A percentile compares a stretch with the other conserved stretches of the same genome.
Conservation (phyloP, 2,329 filamentous ascomycete genomes). For the Domatiomyces catenatus region DNA sequence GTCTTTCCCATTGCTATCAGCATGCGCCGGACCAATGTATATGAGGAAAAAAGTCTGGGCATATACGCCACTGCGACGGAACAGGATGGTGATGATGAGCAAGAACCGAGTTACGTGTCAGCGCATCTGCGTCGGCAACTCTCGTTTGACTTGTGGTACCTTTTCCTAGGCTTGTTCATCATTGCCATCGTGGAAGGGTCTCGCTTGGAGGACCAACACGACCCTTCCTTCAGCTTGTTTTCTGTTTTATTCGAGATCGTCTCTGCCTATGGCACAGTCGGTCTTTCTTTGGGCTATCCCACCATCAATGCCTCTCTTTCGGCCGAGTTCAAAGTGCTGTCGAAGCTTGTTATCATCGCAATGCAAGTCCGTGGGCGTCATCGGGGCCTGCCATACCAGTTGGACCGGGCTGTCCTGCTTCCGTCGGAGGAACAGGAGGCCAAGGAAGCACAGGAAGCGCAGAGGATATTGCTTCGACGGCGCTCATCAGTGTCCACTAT, state of each 20-base stretch:
- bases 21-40: constrained; percentile 45
- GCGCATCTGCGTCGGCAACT: constrained; percentile 84
- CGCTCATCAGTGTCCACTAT: constrained; percentile 8
- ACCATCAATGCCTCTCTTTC: constrained; percentile 64
- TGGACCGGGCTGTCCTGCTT: constrained; percentile 55
- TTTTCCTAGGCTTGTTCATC: constrained; percentile 85
- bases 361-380: constrained; percentile 53
- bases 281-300: constrained; percentile 71
- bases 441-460: constrained; percentile 16
- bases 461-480: constrained; percentile 12
- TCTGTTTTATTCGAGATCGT: constrained; percentile 68
- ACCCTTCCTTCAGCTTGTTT: constrained; percentile 50
- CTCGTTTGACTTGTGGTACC: constrained; percentile 95
- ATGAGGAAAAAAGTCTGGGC: constrained; percentile 46
- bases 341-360: constrained; percentile 49
- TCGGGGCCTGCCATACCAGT: constrained; percentile 49
- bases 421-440: constrained; percentile 32
- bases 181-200: constrained; percentile 74
- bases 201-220: constrained; percentile 47
- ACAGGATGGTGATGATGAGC: constrained; percentile 36
- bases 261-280: constrained; percentile 87
- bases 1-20: constrained; percentile 47
- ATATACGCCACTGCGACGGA: constrained; percentile 58
- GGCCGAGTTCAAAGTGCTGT: constrained; percentile 60
- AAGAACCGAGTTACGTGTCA: constrained; percentile 67